phyloP scores from a whole-genome alignment of 176 grass and related monocot species.

The Luzula sylvatica region DNA sequence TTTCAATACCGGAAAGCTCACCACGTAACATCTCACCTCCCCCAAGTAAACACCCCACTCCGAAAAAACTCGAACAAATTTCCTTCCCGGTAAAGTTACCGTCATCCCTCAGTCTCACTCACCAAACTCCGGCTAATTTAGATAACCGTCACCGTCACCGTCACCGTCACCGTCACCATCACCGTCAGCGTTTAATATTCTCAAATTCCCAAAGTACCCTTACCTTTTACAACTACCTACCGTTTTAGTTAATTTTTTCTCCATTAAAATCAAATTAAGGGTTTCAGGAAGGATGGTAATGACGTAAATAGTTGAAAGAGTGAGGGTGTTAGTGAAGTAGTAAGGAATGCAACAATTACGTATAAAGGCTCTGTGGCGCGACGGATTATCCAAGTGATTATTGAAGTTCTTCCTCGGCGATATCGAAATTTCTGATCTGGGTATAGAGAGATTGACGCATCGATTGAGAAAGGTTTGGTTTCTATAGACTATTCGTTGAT shows the following conservation, averaged over 20 bases:
- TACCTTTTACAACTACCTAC: not conserved
- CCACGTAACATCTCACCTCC: not conserved
- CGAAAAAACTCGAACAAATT: slow-evolving; percentile 1
- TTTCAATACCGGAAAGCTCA: too few relatives aligned
- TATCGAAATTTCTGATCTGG: slow-evolving; percentile 11
- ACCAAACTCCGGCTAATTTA: not conserved
- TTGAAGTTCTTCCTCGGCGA: slow-evolving; percentile 13
- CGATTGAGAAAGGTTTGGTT: not conserved
- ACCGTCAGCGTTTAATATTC: not conserved
- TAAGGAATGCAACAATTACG: slow-evolving; percentile 1
- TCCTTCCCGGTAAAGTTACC: slow-evolving; percentile 8
- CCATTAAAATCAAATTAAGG: not conserved
- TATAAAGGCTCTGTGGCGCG: slow-evolving; percentile 8
- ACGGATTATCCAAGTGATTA: not conserved
- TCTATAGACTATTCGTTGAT: not conserved
- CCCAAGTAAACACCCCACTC: not conserved
- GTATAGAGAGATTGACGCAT: slow-evolving; percentile 8
- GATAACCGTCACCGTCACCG: too few relatives aligned
- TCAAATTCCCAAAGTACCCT: slow-evolving; percentile 10
- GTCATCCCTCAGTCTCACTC: not conserved
- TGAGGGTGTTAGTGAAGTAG: not conserved
- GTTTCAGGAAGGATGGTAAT: not conserved
- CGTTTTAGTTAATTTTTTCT: not conserved
- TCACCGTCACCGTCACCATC: slow-evolving; percentile 1
- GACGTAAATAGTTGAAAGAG: slow-evolving; percentile 12